Conservation (phyloP, 345 rosid genomes). For the Mallotus nudiflorus region DNA sequence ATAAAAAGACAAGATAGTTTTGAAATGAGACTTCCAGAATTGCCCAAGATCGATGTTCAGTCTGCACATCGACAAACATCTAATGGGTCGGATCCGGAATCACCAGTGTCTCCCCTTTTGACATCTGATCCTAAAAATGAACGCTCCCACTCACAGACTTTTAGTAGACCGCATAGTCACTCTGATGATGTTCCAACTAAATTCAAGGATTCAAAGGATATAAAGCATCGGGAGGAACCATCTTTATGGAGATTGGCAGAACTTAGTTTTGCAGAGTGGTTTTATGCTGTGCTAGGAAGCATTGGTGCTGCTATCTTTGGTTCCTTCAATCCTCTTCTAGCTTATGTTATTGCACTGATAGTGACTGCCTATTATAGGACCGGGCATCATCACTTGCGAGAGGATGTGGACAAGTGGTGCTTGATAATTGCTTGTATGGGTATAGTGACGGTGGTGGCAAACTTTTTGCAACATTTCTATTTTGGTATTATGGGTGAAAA, state of each 20-base stretch:
- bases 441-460: conserved; percentile 91
- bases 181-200: conserved; percentile 64
- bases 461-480: conserved; percentile 96
- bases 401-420: conserved; percentile 96
- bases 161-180: conserved; percentile 87
- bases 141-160: conserved; percentile 96
- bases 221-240: conserved; percentile 59
- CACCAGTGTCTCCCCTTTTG: conserved; percentile 96
- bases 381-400: conserved; percentile 45
- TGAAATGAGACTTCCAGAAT: conserved; percentile 88
- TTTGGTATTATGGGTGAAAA: conserved; percentile 99
- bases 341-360: conserved; percentile 84
- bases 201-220: conserved; percentile 50
- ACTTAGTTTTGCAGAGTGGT: conserved; percentile 98
- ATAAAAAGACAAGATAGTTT: conserved; percentile 98
- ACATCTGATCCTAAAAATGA: conserved; percentile 92
- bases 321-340: conserved; percentile 96
- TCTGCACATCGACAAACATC: conserved; percentile 58
- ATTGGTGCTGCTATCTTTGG: conserved; percentile 99
- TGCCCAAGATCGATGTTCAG: conserved; percentile 90
- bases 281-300: conserved; percentile 96
- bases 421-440: conserved; percentile 99
- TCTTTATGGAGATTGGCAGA: conserved; percentile 90
- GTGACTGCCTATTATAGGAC: conserved; percentile 71
- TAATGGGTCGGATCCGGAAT: conserved; percentile 95